Conservation (phyloP, 163 green algal genomes). For the Prototheca wickerhamii region DNA sequence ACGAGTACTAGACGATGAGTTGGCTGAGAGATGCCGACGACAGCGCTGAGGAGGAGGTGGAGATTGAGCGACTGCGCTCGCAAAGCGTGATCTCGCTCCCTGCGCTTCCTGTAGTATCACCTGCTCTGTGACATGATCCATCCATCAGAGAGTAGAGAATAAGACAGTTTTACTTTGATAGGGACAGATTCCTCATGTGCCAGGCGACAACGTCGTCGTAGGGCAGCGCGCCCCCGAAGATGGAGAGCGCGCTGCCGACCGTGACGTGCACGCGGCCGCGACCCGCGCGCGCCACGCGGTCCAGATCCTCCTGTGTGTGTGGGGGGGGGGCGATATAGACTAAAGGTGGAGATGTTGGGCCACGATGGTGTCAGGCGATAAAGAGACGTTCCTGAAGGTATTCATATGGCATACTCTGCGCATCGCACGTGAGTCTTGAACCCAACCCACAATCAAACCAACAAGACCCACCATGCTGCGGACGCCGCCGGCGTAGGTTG, state of each 20-base stretch:
- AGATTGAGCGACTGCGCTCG: neutral
- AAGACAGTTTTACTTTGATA: neutral
- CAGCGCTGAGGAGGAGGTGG: neutral
- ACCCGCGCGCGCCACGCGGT: constrained; percentile 68
- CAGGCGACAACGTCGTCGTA: constrained; percentile 88
- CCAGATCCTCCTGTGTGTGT: constrained; percentile 74
- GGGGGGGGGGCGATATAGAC: too few relatives aligned
- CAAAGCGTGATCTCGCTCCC: neutral
- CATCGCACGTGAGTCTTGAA: too few relatives aligned
- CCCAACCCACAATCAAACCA: too few relatives aligned
- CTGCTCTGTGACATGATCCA: neutral
- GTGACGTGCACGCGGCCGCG: constrained; percentile 85
- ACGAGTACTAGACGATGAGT: constrained; percentile 18
- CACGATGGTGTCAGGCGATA: too few relatives aligned
- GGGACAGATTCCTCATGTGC: constrained; percentile 54
- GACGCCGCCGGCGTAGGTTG: constrained; percentile 96
- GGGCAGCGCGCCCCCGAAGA: constrained; percentile 87
- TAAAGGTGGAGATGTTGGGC: too few relatives aligned
- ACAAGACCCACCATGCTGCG: constrained; percentile 63
- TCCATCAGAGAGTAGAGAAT: neutral
- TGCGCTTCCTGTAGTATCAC: neutral
- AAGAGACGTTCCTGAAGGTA: too few relatives aligned
- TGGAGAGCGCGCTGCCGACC: constrained; percentile 91
- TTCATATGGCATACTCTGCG: too few relatives aligned
- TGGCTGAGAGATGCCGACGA: neutral